These are phyloP conservation scores for Coniochaeta prunicola DNA, from an alignment of 2,329 filamentous ascomycete genomes.

Conservation along the genomic window DNA sequence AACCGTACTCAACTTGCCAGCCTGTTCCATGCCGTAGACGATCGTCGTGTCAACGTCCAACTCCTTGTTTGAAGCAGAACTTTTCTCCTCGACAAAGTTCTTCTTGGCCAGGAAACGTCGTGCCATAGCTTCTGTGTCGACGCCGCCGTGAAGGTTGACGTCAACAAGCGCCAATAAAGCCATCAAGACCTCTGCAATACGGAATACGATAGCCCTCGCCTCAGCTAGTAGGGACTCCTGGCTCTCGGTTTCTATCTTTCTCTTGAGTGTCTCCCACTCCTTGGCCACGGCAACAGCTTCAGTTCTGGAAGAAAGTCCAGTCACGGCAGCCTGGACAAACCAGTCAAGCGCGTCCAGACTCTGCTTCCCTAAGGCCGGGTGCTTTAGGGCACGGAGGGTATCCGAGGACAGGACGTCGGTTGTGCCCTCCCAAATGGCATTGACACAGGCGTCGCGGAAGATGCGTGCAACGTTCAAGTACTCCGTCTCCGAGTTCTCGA, in stretches of 20 bases:
- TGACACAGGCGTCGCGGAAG: slow-evolving; percentile 56
- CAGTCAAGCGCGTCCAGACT: slow-evolving; percentile 34
- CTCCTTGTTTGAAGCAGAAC: background rate
- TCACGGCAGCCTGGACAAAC: slow-evolving; percentile 22
- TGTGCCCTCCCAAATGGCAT: slow-evolving; percentile 58
- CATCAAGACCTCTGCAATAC: slow-evolving; percentile 34
- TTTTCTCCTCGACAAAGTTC: slow-evolving; percentile 10
- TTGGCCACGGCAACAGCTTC: slow-evolving; percentile 14
- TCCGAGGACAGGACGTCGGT: slow-evolving; percentile 60
- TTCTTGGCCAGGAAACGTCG: slow-evolving; percentile 27
- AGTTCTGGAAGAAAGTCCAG: slow-evolving; percentile 3
- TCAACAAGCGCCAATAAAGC: slow-evolving; percentile 35
- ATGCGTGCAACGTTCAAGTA: slow-evolving; percentile 60
- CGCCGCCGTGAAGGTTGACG: slow-evolving; percentile 25
- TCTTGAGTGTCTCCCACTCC: slow-evolving; percentile 33
- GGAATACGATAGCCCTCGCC: slow-evolving; percentile 36
- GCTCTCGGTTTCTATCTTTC: slow-evolving; percentile 23
- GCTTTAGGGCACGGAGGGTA: slow-evolving; percentile 38
- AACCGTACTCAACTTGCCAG: background rate
- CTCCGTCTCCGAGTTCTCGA: slow-evolving; percentile 53
- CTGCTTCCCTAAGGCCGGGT: slow-evolving; percentile 27
- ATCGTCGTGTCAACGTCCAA: slow-evolving; percentile 16
- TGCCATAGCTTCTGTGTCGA: slow-evolving; percentile 30
- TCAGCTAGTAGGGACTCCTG: slow-evolving; percentile 35
- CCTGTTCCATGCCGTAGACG: slow-evolving; percentile 11